Evolutionary conservation across 169 alveolate genomes (phyloP).

Genomic region (Hepatocystis sp.): DNA sequence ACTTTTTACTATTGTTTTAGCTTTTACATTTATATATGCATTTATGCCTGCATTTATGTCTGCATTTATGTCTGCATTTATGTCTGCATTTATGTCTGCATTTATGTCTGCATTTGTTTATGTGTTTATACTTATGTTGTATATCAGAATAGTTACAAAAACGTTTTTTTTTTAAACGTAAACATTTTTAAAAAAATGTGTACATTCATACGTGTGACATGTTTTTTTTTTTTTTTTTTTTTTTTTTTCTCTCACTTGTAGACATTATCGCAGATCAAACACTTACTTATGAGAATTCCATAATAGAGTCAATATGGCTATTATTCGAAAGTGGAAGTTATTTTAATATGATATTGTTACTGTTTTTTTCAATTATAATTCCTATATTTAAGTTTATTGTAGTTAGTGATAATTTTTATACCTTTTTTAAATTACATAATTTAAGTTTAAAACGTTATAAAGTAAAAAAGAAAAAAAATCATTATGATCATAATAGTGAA

Average conservation of each 20-base stretch:
- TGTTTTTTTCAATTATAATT: conserved; percentile 47
- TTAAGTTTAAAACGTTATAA: conserved; percentile 17
- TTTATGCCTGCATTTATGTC: too few species aligned
- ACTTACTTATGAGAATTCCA: conserved; percentile 45
- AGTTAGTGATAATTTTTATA: conserved; percentile 67
- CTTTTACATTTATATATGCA: too few species aligned
- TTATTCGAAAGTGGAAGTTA: conserved; percentile 35
- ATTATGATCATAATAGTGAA: conserved; percentile 20
- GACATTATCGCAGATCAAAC: conserved; percentile 28
- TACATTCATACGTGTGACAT: background rate
- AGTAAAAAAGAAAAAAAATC: background rate
- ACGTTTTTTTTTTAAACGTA: too few species aligned
- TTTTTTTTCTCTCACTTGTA: background rate
- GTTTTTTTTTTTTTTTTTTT: too few species aligned
- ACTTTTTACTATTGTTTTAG: too few species aligned
- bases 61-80: too few species aligned
- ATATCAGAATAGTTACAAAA: too few species aligned
- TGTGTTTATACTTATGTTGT: too few species aligned
- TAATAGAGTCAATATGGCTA: conserved; percentile 50
- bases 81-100: too few species aligned
- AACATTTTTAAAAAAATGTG: conserved; percentile 1
- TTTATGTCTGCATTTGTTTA: too few species aligned
- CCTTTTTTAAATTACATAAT: conserved; percentile 34
- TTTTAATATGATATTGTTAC: conserved; percentile 52
- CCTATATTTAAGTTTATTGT: conserved; percentile 44